These are phyloP conservation scores for Sicyos baderoa DNA, from an alignment of 306 rosid species.

Conservation along the genomic window DNA sequence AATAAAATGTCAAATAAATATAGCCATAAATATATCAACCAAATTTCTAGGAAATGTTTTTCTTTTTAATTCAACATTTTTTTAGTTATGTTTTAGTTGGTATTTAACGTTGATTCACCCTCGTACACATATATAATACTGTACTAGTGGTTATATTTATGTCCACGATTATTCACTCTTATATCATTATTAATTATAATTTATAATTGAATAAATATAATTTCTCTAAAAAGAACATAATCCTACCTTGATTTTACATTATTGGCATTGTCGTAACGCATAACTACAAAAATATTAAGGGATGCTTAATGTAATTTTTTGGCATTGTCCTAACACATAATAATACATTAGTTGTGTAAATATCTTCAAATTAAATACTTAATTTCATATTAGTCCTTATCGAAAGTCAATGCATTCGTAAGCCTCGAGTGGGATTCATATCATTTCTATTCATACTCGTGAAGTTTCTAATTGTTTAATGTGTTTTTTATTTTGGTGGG, in stretches of 20 bases:
- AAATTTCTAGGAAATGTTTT: too few relatives aligned
- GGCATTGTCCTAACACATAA: not conserved
- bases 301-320: not conserved
- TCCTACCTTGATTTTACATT: not conserved
- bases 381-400: not conserved
- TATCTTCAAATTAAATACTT: too few relatives aligned
- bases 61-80: too few relatives aligned
- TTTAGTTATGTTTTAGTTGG: too few relatives aligned
- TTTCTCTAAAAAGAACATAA: not conserved
- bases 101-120: too few relatives aligned
- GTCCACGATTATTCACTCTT: not conserved
- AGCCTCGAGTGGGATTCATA: not conserved
- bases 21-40: too few relatives aligned
- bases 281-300: not conserved
- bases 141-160: too few relatives aligned
- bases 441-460: not conserved
- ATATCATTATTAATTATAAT: not conserved
- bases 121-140: too few relatives aligned
- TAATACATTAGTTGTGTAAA: not conserved
- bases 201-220: too few relatives aligned
- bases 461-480: not conserved
- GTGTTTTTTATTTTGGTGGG: not conserved
- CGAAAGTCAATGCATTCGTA: not conserved
- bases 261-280: not conserved
- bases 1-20: not conserved